Evolutionary conservation across 2,329 filamentous ascomycete species (phyloP).

Genomic region (Hymenoscyphus fraxineus): DNA sequence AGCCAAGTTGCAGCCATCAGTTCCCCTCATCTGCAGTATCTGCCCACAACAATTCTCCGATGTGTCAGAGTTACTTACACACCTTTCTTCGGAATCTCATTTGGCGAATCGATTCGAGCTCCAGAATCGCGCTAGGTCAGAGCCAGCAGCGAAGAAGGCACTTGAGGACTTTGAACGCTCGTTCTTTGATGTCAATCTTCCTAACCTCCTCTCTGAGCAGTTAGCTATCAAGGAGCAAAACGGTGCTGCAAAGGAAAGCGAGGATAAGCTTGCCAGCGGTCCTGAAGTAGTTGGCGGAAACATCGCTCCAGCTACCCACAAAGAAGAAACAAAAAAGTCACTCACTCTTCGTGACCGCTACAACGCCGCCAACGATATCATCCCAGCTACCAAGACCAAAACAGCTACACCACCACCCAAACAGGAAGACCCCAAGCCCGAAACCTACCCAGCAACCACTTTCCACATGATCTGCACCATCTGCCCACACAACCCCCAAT

Average conservation of each 20-base stretch:
- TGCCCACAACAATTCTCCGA: conserved; percentile 86
- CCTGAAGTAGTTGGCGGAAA: conserved; percentile 4
- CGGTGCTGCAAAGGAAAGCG: conserved; percentile 39
- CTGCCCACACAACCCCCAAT: too few species aligned
- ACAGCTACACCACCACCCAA: too few species aligned
- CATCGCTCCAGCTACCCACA: not conserved
- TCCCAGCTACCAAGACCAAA: too few species aligned
- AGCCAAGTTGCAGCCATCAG: conserved; percentile 34
- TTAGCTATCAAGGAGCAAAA: conserved; percentile 73
- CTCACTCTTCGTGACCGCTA: too few species aligned
- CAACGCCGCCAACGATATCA: too few species aligned
- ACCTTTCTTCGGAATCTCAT: conserved; percentile 90
- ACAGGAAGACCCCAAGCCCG: too few species aligned
- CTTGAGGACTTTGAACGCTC: conserved; percentile 71
- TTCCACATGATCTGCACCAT: too few species aligned
- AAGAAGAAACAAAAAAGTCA: too few species aligned
- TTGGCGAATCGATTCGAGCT: conserved; percentile 79
- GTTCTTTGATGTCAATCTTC: conserved; percentile 70
- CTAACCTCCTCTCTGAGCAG: conserved; percentile 70
- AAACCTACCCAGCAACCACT: too few species aligned
- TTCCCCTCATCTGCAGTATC: conserved; percentile 75
- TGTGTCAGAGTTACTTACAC: conserved; percentile 85
- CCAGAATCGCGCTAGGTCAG: conserved; percentile 65
- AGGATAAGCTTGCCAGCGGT: conserved; percentile 9
- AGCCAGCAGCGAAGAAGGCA: conserved; percentile 56